These are phyloP conservation scores for Solanum hybrid DNA, from an alignment of 305 asterid species.

Conservation along the genomic window DNA sequence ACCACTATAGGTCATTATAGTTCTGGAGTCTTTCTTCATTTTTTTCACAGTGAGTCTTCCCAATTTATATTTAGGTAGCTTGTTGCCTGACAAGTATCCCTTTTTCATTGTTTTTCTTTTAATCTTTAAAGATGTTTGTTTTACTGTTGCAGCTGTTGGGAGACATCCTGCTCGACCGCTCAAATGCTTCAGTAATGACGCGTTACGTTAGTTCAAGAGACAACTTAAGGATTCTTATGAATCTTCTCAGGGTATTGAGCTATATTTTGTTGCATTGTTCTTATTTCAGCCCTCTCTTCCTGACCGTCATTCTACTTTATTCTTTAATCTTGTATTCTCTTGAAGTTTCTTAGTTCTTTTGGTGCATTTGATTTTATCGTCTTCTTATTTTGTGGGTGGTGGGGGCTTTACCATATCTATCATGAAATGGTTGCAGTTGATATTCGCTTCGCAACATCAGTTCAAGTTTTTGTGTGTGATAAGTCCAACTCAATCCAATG, in stretches of 20 bases:
- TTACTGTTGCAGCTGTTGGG: slow-evolving; percentile 33
- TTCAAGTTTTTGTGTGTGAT: not conserved
- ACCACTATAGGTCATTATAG: not conserved
- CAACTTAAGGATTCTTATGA: slow-evolving; percentile 94
- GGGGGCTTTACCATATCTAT: not conserved
- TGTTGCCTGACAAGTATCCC: not conserved
- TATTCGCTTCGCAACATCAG: not conserved
- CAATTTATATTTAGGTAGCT: not conserved
- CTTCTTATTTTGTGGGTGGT: not conserved
- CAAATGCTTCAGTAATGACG: slow-evolving; percentile 83
- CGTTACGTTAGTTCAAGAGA: slow-evolving; percentile 83
- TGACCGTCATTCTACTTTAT: not conserved
- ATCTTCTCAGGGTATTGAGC: slow-evolving; percentile 78
- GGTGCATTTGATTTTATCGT: not conserved
- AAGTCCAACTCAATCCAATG: not conserved
- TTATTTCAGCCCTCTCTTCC: not conserved
- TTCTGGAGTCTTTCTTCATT: not conserved
- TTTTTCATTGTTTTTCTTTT: not conserved
- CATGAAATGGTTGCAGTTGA: not conserved
- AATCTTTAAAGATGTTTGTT: not conserved
- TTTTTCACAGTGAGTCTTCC: not conserved
- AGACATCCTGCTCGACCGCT: slow-evolving; percentile 65
- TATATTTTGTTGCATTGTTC: slow-evolving; percentile 4
- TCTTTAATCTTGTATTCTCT: not conserved
- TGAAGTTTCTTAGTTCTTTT: not conserved